Conservation (phyloP, 495 filamentous ascomycete species). For the Annulohypoxylon nitens region DNA sequence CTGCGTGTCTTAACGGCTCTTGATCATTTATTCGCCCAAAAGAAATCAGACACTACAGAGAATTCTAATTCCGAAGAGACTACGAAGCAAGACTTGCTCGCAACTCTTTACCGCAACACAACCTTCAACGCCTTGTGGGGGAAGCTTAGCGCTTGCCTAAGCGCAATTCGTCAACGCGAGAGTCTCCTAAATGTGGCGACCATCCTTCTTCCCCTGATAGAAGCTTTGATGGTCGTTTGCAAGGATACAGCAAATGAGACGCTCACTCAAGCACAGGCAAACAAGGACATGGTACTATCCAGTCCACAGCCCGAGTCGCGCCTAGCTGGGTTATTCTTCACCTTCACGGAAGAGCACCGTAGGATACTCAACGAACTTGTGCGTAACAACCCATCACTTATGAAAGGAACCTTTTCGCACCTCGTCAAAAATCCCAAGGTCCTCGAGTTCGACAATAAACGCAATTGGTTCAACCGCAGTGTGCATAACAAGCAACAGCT, state of each 20-base stretch:
- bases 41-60: conserved; percentile 68
- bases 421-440: conserved; percentile 99
- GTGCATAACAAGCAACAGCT: conserved; percentile 84
- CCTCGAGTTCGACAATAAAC: conserved; percentile 99
- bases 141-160: conserved; percentile 92
- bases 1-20: conserved; percentile 93
- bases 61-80: conserved; percentile 66
- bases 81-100: conserved; percentile 83
- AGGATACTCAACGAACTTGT: conserved; percentile 99
- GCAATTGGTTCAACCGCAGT: conserved; percentile 96
- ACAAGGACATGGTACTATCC: conserved; percentile 77
- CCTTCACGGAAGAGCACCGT: conserved; percentile 96
- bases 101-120: conserved; percentile 87
- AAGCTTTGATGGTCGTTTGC: conserved; percentile 98
- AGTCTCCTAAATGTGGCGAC: conserved; percentile 97
- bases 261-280: conserved; percentile 62
- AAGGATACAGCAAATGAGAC: conserved; percentile 87
- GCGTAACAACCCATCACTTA: conserved; percentile 94
- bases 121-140: conserved; percentile 93
- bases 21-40: conserved; percentile 87
- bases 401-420: conserved; percentile 96
- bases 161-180: conserved; percentile 87
- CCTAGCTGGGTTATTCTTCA: conserved; percentile 95
- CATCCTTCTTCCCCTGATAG: conserved; percentile 92
- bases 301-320: conserved; percentile 84